Conservation (phyloP, 768 basidiomycete genomes). For the Termitomyces sp. region DNA sequence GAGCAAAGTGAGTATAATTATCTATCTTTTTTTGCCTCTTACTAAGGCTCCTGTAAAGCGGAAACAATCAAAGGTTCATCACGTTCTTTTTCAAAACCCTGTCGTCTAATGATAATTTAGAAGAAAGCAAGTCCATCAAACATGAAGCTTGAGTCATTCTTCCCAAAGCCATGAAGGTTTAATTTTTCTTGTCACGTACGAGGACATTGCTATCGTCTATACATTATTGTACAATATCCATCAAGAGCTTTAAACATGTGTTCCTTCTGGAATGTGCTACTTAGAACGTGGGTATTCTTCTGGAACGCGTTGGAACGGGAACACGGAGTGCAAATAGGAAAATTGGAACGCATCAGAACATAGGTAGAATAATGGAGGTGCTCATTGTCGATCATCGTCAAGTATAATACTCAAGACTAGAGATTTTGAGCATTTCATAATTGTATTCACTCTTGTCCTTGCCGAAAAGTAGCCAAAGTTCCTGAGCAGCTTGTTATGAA, state of each 20-base stretch:
- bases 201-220: neutral
- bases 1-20: neutral
- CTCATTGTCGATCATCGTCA: too few species aligned
- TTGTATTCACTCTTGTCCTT: too few species aligned
- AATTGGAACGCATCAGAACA: neutral
- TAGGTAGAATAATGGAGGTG: too few species aligned
- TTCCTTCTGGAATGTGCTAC: neutral
- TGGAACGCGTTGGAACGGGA: neutral
- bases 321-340: neutral
- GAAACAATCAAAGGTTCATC: neutral
- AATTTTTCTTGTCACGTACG: neutral
- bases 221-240: neutral
- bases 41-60: neutral
- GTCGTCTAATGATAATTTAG: neutral
- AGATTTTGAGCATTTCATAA: too few species aligned
- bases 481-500: too few species aligned
- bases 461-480: too few species aligned
- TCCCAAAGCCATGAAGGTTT: neutral
- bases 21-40: neutral
- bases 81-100: neutral
- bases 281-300: neutral
- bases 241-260: too few species aligned
- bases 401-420: too few species aligned
- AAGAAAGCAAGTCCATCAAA: neutral
- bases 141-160: constrained; percentile 4